Conservation (phyloP, 139 green algal genomes). For the Chlorella sp. region DNA sequence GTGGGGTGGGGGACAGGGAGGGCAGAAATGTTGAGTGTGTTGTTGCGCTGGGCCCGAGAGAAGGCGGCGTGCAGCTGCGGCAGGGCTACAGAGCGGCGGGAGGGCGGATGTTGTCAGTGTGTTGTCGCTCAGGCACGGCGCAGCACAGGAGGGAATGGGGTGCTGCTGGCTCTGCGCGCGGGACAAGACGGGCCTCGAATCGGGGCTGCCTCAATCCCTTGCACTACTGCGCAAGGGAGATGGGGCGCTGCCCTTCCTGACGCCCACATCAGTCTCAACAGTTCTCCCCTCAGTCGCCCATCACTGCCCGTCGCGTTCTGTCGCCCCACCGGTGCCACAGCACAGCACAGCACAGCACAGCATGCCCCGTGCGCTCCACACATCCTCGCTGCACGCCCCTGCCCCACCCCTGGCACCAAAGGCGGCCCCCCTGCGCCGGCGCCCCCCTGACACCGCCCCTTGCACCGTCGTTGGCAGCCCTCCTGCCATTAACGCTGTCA, state of each 20-base stretch:
- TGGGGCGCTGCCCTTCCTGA: background rate
- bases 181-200: too few species aligned
- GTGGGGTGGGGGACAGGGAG: background rate
- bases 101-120: background rate
- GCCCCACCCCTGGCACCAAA: background rate
- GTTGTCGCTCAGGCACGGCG: background rate
- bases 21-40: too few species aligned
- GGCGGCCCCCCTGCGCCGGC: slow-evolving; percentile 44
- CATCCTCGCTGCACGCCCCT: too few species aligned
- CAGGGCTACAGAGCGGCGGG: background rate
- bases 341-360: background rate
- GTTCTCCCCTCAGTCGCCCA: too few species aligned
- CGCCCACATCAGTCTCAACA: too few species aligned
- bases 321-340: background rate
- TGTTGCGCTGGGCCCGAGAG: slow-evolving; percentile 62
- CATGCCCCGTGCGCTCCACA: background rate
- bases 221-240: background rate
- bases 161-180: too few species aligned
- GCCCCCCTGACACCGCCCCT: slow-evolving; percentile 61
- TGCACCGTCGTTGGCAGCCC: too few species aligned
- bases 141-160: background rate
- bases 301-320: too few species aligned
- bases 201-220: too few species aligned
- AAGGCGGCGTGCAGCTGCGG: slow-evolving; percentile 82
- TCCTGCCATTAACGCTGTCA: too few species aligned